phyloP scores from a whole-genome alignment of 805 yeast species.

The Candida adriatica region DNA sequence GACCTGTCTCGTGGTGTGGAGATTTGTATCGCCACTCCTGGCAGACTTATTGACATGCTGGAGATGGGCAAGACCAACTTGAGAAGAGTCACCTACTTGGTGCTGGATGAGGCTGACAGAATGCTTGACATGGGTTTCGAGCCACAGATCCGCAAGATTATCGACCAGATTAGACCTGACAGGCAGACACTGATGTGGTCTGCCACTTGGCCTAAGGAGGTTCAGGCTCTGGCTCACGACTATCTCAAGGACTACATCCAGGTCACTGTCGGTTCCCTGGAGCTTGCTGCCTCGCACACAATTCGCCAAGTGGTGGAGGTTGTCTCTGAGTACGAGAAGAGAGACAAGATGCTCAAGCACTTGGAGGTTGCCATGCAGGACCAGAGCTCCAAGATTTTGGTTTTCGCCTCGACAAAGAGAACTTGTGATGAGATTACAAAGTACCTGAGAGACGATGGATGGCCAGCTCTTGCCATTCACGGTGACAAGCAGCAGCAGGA shows the following conservation, averaged over 20 bases:
- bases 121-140: constrained; percentile 99
- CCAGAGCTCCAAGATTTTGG: constrained; percentile 67
- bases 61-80: constrained; percentile 93
- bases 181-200: constrained; percentile 99
- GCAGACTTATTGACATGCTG: constrained; percentile 96
- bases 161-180: constrained; percentile 97
- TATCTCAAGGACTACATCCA: constrained; percentile 90
- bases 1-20: constrained; percentile 93
- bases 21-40: constrained; percentile 96
- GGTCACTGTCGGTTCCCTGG: constrained; percentile 94
- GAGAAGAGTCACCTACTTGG: constrained; percentile 93
- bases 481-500: constrained; percentile 98
- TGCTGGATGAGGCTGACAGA: constrained; percentile 98
- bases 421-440: constrained; percentile 93
- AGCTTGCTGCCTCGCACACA: constrained; percentile 93
- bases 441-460: constrained; percentile 90
- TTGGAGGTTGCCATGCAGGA: constrained; percentile 72
- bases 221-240: constrained; percentile 86
- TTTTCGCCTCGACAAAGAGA: constrained; percentile 96
- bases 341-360: constrained; percentile 81
- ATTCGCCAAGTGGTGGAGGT: constrained; percentile 93
- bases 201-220: constrained; percentile 99
- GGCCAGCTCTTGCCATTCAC: constrained; percentile 98
- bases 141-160: constrained; percentile 98
- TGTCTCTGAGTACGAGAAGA: constrained; percentile 85